phyloP scores from a whole-genome alignment of 495 filamentous ascomycete genomes.

The Bacidia gigantensis region DNA sequence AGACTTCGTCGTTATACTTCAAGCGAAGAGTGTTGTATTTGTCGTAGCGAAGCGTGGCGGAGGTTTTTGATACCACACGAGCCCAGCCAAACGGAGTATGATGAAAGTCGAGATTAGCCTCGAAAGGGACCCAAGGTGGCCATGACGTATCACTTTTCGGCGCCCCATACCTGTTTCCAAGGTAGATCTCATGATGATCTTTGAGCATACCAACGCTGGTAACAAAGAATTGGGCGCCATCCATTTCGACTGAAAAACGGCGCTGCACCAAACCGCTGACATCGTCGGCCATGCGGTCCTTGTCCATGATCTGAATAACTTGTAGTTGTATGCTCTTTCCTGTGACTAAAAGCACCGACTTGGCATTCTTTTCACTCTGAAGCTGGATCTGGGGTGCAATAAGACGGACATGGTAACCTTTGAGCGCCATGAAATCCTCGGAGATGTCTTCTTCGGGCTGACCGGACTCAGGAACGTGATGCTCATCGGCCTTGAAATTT shows the following conservation, averaged over 20 bases:
- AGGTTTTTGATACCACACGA: slow-evolving; percentile 86
- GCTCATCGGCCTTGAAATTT: slow-evolving; percentile 20
- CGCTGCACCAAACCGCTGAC: slow-evolving; percentile 91
- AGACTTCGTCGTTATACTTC: slow-evolving; percentile 94
- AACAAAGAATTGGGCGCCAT: slow-evolving; percentile 95
- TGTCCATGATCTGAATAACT: slow-evolving; percentile 95
- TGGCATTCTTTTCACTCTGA: slow-evolving; percentile 93
- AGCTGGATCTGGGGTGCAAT: slow-evolving; percentile 96
- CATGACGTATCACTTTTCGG: slow-evolving; percentile 66
- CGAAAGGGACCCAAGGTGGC: slow-evolving; percentile 96
- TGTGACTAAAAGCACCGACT: slow-evolving; percentile 81
- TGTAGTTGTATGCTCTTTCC: slow-evolving; percentile 96
- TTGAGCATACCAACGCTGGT: slow-evolving; percentile 81
- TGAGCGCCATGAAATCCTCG: slow-evolving; percentile 83
- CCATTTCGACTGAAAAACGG: slow-evolving; percentile 85
- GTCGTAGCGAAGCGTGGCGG: slow-evolving; percentile 84
- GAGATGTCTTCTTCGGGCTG: slow-evolving; percentile 62
- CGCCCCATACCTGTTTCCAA: slow-evolving; percentile 83
- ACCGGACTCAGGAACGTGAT: slow-evolving; percentile 24
- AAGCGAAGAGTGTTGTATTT: slow-evolving; percentile 95
- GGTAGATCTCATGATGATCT: slow-evolving; percentile 78
- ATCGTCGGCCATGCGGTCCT: slow-evolving; percentile 77
- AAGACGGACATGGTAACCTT: slow-evolving; percentile 83
- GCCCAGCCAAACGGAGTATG: slow-evolving; percentile 89
- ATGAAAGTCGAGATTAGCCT: slow-evolving; percentile 95